Evolutionary conservation across 2,329 filamentous ascomycete species (phyloP), one percentile per base, ranked within the genome.

Genomic region (Fusarium nematophilum): DNA sequence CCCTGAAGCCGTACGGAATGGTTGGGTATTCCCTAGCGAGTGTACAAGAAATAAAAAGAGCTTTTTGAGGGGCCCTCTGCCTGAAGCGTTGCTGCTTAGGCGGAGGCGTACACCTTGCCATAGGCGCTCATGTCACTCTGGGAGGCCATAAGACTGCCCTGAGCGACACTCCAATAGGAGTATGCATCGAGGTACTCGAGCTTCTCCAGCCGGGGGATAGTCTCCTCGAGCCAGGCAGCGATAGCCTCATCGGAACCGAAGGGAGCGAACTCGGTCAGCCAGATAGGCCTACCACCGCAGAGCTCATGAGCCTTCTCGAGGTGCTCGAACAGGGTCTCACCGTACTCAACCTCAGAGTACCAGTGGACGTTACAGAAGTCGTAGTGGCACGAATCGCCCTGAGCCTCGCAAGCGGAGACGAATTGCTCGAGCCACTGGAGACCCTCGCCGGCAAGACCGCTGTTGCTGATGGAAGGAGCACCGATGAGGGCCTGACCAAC

Each of bases 351-450:
- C 33, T 73, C 73, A 42, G 81, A 82, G 75, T 90, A 90, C 85
- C 86, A 89, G 76, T 90, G 87, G 38, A 85, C 77, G 70, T 81
- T 79, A 74, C 86, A 82, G 73, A 87, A 88, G 74, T 89, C 84
- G 55, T 83, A 80, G 30, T 75, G 67, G 78, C 86, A 89, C 39
- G 69, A 70, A 21, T 75, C 57, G 10, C 46, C 43, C 6, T 47
- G 60, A 48, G 72, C 72, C 39, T 74, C 68, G 74, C 87, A 90
- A 5, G 79, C 78, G 6, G 60, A 55, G 56, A 88, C 72, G 73
- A 83, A 90, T 34, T 71, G 52, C 54, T 74, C 71, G 49, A 90
- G 79, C 82, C 85, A 90, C 50, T 78, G 69, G 43, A 87, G 73
- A 69, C 87, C 87, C 74, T 84, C 70, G 66, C 76, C 75, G 2